Evolutionary conservation across 306 rosid species (phyloP).

Genomic region (Adenanthera pavonina): DNA sequence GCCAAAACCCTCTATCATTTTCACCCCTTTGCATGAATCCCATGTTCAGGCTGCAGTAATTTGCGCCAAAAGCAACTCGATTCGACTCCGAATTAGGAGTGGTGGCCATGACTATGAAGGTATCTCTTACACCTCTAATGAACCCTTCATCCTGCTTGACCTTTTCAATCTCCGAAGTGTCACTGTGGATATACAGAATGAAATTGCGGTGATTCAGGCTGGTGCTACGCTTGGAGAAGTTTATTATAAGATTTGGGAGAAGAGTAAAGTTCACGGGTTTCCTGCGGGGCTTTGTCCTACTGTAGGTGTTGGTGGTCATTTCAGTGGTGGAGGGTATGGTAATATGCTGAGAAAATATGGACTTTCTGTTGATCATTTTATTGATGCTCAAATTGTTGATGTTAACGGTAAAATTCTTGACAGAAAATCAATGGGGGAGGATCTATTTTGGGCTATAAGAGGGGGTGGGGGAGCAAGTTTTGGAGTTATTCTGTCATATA

Average conservation of each 20-base stretch:
- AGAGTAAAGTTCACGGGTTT: constrained; percentile 51
- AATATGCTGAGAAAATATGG: constrained; percentile 46
- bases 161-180: constrained; percentile 38
- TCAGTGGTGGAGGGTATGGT: constrained; percentile 54
- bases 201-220: constrained; percentile 28
- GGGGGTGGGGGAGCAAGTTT: constrained; percentile 53
- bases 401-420: constrained; percentile 38
- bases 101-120: constrained; percentile 60
- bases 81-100: constrained; percentile 46
- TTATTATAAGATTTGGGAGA: constrained; percentile 44
- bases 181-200: constrained; percentile 29
- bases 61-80: constrained; percentile 23
- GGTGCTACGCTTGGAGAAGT: constrained; percentile 53
- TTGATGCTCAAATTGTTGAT: constrained; percentile 48
- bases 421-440: constrained; percentile 49
- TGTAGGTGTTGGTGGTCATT: constrained; percentile 52
- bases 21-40: constrained; percentile 36
- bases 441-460: constrained; percentile 45
- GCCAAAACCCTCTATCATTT: constrained; percentile 38
- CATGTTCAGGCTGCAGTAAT: constrained; percentile 43
- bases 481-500: constrained; percentile 48
- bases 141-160: constrained; percentile 47
- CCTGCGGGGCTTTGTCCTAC: constrained; percentile 57
- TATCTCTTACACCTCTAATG: constrained; percentile 32
- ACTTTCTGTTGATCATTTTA: constrained; percentile 34